Conservation (phyloP, 345 rosid species). For the Aegle marmelos region DNA sequence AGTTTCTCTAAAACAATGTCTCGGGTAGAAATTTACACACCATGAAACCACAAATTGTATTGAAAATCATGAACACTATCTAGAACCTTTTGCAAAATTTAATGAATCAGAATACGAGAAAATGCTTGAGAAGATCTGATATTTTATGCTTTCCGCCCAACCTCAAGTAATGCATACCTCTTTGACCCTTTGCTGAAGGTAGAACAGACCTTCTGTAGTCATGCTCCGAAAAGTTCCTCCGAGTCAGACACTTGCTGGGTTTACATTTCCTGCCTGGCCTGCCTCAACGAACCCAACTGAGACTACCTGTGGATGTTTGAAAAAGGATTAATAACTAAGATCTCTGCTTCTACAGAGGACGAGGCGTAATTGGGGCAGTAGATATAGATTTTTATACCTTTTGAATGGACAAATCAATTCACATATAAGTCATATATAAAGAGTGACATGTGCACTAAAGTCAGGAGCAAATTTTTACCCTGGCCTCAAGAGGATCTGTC, state of each 20-base stretch:
- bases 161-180: slow-evolving; percentile 30
- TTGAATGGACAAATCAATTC: neutral
- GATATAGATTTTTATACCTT: neutral
- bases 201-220: slow-evolving; percentile 35
- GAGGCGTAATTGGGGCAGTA: neutral
- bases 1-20: neutral
- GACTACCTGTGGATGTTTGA: slow-evolving; percentile 7
- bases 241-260: slow-evolving; percentile 41
- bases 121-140: neutral
- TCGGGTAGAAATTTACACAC: too few relatives aligned
- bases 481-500: slow-evolving; percentile 48
- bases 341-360: neutral
- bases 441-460: neutral
- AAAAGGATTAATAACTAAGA: neutral
- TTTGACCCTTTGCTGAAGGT: slow-evolving; percentile 38
- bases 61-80: neutral
- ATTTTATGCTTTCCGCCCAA: neutral
- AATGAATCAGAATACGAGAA: neutral
- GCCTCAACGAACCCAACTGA: slow-evolving; percentile 40
- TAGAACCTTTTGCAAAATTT: neutral
- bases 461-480: slow-evolving; percentile 20
- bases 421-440: neutral
- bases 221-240: slow-evolving; percentile 54
- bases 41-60: too few relatives aligned
- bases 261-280: slow-evolving; percentile 42